Base-by-base conservation (phyloP, 2,329 filamentous ascomycete genomes). In the Arthroderma sp. region DNA sequence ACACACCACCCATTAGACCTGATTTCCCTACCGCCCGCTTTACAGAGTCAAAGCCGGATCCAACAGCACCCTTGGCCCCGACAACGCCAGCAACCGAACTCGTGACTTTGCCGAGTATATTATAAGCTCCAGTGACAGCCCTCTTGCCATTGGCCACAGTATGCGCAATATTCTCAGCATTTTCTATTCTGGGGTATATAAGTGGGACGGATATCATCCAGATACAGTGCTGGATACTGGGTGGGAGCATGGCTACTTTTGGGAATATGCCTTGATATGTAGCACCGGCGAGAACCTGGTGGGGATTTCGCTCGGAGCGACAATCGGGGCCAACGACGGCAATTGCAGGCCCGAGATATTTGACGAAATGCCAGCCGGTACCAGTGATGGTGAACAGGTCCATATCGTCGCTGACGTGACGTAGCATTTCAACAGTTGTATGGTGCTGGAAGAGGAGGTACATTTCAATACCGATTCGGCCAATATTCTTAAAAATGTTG, bases 371-470 rank as follows among this genome's bases (percentile, higher is more conserved):
- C 91, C 91, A 98, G 5, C 91, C 91, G 15, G 83, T 83, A n/a
- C 91, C 89, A 0, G 91, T 96, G 45, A 98, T 82, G 1, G 89
- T 96, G 66, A 98, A 98, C 4, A 98, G 77, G 55, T 98, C 91
- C 40, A 80, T 74, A 57, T 98, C 91, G 39, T 85, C 84, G 57
- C 75, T 83, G 47, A 94, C 81, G 54, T 94, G 89, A 43, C 88
- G 83, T 46, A 98, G 77, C 36, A 96, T 84, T 59, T 96, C 91
- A 3, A 93, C 73, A 0, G 89, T 96, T 0, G 91, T 96, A 62
- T 98, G 91, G 59, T 98, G 91, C 60, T 98, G 91, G 72, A 98
- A 98, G 5, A 98, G 75, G 32, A 98, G 74, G 60, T 96, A 98
- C 88, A 95, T 95, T 54, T 96, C 87, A 45, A 93, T 88, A 22